A percentile compares a stretch with the other conserved stretches of the same genome.
phyloP scores from a whole-genome alignment of 805 yeast genomes.

The Candida cerambycidarum region DNA sequence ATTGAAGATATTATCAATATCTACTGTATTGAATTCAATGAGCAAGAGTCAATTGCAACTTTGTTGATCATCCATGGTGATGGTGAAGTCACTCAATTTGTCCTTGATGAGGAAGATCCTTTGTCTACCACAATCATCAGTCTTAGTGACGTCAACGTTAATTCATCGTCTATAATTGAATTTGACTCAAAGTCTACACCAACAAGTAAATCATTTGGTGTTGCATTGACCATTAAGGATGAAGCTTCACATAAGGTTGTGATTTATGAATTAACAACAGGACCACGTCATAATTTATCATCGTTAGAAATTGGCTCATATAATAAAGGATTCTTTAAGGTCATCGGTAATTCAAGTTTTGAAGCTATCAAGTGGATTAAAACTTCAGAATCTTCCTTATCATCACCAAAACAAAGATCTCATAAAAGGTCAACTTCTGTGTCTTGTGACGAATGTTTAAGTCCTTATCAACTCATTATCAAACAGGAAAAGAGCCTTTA shows the following conservation, averaged over 20 bases:
- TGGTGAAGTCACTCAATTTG: constrained; percentile 16
- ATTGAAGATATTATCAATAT: constrained; percentile 12
- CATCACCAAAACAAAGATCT: constrained; percentile 10
- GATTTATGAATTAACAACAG: constrained; percentile 17
- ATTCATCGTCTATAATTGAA: constrained; percentile 16
- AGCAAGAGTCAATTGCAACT: background rate
- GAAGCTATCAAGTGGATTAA: constrained; percentile 19
- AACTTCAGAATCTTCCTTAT: constrained; percentile 1
- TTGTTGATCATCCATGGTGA: constrained; percentile 12
- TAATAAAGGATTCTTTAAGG: constrained; percentile 16
- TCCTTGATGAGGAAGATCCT: constrained; percentile 13
- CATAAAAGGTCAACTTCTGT: constrained; percentile 6
- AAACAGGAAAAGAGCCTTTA: constrained; percentile 16
- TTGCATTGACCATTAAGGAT: constrained; percentile 13
- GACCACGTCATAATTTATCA: constrained; percentile 9
- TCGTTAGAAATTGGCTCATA: constrained; percentile 20
- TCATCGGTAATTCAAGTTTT: constrained; percentile 7
- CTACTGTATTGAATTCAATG: constrained; percentile 9
- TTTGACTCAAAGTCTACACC: constrained; percentile 13
- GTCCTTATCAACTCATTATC: constrained; percentile 18
- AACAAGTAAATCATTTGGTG: constrained; percentile 16
- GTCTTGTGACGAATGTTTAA: constrained; percentile 13
- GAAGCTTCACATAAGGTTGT: constrained; percentile 13
- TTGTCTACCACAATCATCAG: constrained; percentile 2
- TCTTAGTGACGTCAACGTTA: background rate